phyloP scores from a whole-genome alignment of 2,329 filamentous ascomycete genomes.

The Westerdykella sp. region DNA sequence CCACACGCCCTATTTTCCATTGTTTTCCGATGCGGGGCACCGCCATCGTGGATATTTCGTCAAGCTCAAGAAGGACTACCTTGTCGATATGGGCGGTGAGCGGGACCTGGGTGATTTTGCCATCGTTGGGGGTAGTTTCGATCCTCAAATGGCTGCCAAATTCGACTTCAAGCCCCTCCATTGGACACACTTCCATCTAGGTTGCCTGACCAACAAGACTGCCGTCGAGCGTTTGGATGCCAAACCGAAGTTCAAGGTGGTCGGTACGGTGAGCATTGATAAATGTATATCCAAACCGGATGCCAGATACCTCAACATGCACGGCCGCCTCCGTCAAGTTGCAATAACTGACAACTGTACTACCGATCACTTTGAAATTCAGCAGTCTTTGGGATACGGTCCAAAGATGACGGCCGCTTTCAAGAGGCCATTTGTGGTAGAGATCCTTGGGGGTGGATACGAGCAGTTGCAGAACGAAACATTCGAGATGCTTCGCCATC shows the following conservation, averaged over 20 bases:
- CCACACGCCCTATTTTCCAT: conserved; percentile 66
- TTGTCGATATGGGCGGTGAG: conserved; percentile 70
- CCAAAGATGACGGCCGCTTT: conserved; percentile 52
- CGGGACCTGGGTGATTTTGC: conserved; percentile 63
- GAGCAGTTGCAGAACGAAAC: conserved; percentile 62
- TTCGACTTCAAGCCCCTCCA: conserved; percentile 51
- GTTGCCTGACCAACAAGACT: conserved; percentile 65
- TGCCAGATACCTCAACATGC: conserved; percentile 39
- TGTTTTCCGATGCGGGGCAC: conserved; percentile 19
- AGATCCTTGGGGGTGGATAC: conserved; percentile 74
- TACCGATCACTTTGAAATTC: conserved; percentile 18
- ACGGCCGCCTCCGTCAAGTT: conserved; percentile 36
- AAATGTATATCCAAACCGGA: conserved; percentile 43
- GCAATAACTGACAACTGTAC: conserved; percentile 15
- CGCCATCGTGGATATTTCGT: conserved; percentile 51
- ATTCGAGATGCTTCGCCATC: conserved; percentile 72
- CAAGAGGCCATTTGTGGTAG: conserved; percentile 66
- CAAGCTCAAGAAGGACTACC: conserved; percentile 87
- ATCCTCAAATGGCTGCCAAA: conserved; percentile 55
- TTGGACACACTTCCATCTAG: conserved; percentile 79
- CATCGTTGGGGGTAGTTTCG: conserved; percentile 67
- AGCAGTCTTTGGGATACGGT: conserved; percentile 12
- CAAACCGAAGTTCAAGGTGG: conserved; percentile 58
- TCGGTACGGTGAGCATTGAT: conserved; percentile 49
- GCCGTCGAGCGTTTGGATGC: conserved; percentile 48